These are phyloP conservation scores for Lecanicillium sp. DNA, from an alignment of 2,329 filamentous ascomycete species.

Conservation along the genomic window DNA sequence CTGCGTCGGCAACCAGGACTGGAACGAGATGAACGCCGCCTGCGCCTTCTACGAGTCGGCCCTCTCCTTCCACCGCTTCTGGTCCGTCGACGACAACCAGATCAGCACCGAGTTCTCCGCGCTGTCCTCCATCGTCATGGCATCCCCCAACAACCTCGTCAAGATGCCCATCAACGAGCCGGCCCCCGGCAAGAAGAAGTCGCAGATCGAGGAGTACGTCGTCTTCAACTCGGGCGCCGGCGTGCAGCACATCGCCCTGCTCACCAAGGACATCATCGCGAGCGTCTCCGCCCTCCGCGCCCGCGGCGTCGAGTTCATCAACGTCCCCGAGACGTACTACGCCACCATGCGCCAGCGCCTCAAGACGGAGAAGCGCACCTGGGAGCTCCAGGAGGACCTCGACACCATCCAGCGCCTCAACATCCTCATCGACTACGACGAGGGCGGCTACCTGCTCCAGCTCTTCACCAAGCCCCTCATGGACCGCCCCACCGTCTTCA, in stretches of 20 bases:
- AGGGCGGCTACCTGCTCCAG: slow-evolving; percentile 75
- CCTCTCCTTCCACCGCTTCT: slow-evolving; percentile 93
- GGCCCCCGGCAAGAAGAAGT: slow-evolving; percentile 80
- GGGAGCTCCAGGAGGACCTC: slow-evolving; percentile 72
- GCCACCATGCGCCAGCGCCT: slow-evolving; percentile 67
- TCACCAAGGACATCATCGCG: slow-evolving; percentile 71
- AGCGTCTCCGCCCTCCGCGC: slow-evolving; percentile 73
- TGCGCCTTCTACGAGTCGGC: slow-evolving; percentile 76
- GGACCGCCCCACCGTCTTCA: slow-evolving; percentile 91
- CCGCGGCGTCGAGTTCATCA: slow-evolving; percentile 90
- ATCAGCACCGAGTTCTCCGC: slow-evolving; percentile 92
- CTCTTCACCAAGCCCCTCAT: slow-evolving; percentile 82
- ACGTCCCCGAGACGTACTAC: slow-evolving; percentile 83
- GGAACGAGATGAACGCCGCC: slow-evolving; percentile 73
- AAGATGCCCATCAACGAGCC: slow-evolving; percentile 99
- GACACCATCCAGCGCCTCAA: slow-evolving; percentile 70
- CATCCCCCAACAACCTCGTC: slow-evolving; percentile 73
- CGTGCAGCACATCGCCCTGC: slow-evolving; percentile 88
- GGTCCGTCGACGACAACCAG: slow-evolving; percentile 89
- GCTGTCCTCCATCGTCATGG: slow-evolving; percentile 85
- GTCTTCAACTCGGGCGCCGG: slow-evolving; percentile 85
- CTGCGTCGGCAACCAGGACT: slow-evolving; percentile 95
- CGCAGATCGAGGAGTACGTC: slow-evolving; percentile 91
- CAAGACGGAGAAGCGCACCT: slow-evolving; percentile 52
- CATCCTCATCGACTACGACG: slow-evolving; percentile 93